Evolutionary conservation across 2,329 filamentous ascomycete species (phyloP).

Genomic region (Colletotrichum paranaense): DNA sequence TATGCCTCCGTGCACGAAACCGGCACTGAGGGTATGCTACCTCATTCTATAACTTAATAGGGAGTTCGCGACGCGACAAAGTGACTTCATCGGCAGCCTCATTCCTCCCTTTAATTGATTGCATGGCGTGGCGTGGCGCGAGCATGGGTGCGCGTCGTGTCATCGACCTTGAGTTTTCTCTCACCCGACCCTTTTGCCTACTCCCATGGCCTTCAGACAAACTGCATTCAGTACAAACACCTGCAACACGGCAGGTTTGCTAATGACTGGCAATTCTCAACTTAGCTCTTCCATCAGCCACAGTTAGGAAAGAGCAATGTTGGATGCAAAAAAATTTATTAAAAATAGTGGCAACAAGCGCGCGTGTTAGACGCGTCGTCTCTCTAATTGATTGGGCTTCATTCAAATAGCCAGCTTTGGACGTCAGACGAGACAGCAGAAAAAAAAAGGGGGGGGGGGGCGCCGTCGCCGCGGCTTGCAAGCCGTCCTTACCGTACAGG

Average conservation of each 20-base stretch:
- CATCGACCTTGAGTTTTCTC: not conserved
- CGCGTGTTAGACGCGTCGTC: not conserved
- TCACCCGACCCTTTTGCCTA: not conserved
- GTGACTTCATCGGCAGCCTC: not conserved
- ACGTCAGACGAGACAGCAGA: not conserved
- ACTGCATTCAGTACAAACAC: not conserved
- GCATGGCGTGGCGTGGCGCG: constrained; percentile 4
- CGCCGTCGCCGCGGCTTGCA: not conserved
- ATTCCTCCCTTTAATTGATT: constrained; percentile 19
- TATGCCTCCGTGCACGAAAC: not conserved
- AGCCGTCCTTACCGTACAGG: not conserved
- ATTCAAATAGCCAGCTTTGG: not conserved
- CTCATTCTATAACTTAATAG: not conserved
- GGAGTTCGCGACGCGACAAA: not conserved
- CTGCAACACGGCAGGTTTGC: not conserved
- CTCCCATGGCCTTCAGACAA: not conserved
- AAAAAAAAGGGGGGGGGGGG: not conserved
- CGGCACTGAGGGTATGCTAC: not conserved
- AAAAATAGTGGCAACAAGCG: not conserved
- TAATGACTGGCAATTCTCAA: not conserved
- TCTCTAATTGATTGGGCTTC: not conserved
- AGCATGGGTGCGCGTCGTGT: not conserved
- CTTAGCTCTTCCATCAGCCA: not conserved
- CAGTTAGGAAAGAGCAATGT: not conserved
- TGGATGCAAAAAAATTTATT: too few relatives aligned